Conservation (phyloP, 2,329 filamentous ascomycete species). For the Cladophialophora bantiana region DNA sequence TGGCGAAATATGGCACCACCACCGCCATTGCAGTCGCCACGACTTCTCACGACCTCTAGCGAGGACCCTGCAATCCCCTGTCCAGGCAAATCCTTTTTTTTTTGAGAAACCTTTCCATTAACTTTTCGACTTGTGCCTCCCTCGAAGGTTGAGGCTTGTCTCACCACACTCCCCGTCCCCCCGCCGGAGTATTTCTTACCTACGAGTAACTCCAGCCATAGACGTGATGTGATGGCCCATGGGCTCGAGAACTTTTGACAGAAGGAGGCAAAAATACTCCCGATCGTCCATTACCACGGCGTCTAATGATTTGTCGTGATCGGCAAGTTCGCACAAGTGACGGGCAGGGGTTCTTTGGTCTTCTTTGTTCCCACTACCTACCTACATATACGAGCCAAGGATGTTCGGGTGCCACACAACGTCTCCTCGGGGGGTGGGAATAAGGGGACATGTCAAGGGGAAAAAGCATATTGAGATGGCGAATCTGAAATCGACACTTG, state of each 20-base stretch:
- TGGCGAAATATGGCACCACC: too few species aligned
- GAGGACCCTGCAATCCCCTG: not conserved
- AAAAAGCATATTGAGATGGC: not conserved
- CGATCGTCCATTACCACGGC: not conserved
- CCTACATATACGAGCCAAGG: not conserved
- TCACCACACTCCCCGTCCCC: not conserved
- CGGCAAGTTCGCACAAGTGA: not conserved
- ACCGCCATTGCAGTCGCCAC: too few species aligned
- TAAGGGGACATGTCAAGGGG: too few species aligned
- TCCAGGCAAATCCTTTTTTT: not conserved
- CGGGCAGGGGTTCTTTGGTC: not conserved
- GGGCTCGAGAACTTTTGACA: too few species aligned
- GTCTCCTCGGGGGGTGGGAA: not conserved
- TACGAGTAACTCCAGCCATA: not conserved
- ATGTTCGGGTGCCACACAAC: not conserved
- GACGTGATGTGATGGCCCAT: not conserved
- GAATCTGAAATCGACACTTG: not conserved
- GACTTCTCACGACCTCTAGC: too few species aligned
- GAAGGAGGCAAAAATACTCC: not conserved
- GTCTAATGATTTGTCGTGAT: not conserved
- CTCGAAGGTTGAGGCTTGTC: not conserved
- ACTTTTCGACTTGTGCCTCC: not conserved
- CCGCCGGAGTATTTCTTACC: slow-evolving; percentile 5
- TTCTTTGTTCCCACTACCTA: not conserved
- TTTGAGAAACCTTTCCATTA: not conserved